Evolutionary conservation across 2,329 filamentous ascomycete species (phyloP).

Genomic region (Arthrocladium fulminans): DNA sequence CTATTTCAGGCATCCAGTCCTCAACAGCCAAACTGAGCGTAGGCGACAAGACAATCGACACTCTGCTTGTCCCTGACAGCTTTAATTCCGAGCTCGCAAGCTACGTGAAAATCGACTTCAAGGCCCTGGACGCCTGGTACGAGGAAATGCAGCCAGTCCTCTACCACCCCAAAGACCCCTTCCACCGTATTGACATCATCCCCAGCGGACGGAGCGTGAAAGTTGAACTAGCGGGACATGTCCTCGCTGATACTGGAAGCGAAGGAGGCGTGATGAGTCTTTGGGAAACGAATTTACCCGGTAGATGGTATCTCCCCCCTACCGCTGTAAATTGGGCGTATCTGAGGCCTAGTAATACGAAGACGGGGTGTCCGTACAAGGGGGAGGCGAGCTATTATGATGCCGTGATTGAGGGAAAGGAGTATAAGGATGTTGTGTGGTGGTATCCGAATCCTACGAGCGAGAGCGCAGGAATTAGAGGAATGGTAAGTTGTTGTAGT

Average conservation of each 20-base stretch:
- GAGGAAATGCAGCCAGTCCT: conserved; percentile 18
- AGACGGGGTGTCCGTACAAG: conserved; percentile 24
- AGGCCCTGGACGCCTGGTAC: conserved; percentile 23
- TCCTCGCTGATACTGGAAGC: conserved; percentile 18
- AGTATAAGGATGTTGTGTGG: conserved; percentile 22
- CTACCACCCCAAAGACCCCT: conserved; percentile 23
- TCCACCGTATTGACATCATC: conserved; percentile 22
- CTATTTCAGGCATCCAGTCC: conserved; percentile 16
- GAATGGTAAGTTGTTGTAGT: conserved; percentile 11
- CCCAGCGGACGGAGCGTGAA: conserved; percentile 19
- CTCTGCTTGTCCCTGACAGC: conserved; percentile 16
- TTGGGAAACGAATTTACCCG: conserved; percentile 22
- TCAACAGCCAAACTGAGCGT: conserved; percentile 16
- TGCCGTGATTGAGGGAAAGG: conserved; percentile 20
- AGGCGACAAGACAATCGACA: conserved; percentile 12
- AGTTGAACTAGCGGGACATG: conserved; percentile 18
- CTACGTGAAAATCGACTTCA: conserved; percentile 22
- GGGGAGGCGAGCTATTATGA: conserved; percentile 23
- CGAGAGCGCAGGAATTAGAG: conserved; percentile 17
- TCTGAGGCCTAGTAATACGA: conserved; percentile 17
- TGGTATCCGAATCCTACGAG: conserved; percentile 20
- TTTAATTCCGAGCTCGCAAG: conserved; percentile 18
- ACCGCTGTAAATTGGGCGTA: conserved; percentile 21
- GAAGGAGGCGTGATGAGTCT: conserved; percentile 22
- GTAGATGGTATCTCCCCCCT: conserved; percentile 21